Evolutionary conservation across 2,329 filamentous ascomycete species (phyloP), one percentile per base, ranked within the genome.

Genomic region (Xenosphaeropsis pyriputrescens): DNA sequence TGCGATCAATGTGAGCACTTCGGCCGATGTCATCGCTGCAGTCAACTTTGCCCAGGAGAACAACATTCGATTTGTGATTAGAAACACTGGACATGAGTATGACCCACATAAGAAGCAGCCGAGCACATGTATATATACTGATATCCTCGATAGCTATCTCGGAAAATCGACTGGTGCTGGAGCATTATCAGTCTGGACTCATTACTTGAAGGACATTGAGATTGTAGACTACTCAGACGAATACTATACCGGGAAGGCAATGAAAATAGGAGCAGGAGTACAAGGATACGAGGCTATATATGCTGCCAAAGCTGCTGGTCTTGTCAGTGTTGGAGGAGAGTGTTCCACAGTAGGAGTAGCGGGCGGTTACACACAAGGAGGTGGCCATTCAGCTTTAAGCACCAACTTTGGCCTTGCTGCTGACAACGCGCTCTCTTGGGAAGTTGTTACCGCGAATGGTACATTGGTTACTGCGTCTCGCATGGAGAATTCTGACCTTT

Each of bases 131-230:
- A 9, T 5, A n/a, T 15, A 19, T 34, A n/a, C 15, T 22, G 13
- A 13, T 2, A 8, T 13, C 18, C 4, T 22, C n/a, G 34, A 35
- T 36, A 51, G 49, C 45, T 66, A 64, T 43, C 58, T 67, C 22
- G 77, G 75, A 31, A 69, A 71, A 32, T 75, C 69, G 0, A 74
- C 73, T 0, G 78, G 76, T n/a, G 67, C 65, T 16, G 75, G 75
- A 1, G 61, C 68, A 0, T 51, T 76, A 3, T 61, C 64, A 4
- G 57, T 77, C 37, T 76, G 73, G 64, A 75, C 65, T 7, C 70
- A 75, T 41, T 53, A 62, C 42, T 61, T 76, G 38, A 66, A 72
- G 47, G 55, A 61, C 18, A 60, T 64, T 42, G 37, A 52, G 4
- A 47, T 62, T 44, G 49, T 60, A 16, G 51, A 61, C 47, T 68